These are phyloP conservation scores for Tagetes patula DNA, from an alignment of 129 eudicot genomes.

Conservation along the genomic window DNA sequence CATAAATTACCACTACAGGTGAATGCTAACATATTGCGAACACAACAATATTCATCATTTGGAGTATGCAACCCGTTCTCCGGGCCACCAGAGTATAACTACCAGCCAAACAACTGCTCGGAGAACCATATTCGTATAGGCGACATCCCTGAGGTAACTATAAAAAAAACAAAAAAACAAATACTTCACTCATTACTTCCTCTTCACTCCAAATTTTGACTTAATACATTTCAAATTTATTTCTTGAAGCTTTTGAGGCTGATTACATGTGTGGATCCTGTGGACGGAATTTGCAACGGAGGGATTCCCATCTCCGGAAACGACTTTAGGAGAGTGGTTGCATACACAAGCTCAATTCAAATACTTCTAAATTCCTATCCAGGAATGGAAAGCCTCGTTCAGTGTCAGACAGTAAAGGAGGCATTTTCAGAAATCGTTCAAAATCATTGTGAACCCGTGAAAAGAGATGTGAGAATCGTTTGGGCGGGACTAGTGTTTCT, in stretches of 20 bases:
- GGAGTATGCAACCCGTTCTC: slow-evolving; percentile 95
- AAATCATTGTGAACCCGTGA: slow-evolving; percentile 70
- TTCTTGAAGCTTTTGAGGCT: slow-evolving; percentile 45
- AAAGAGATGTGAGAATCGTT: slow-evolving; percentile 48
- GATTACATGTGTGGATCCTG: slow-evolving; percentile 59
- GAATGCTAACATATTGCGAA: slow-evolving; percentile 51
- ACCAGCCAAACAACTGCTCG: slow-evolving; percentile 68
- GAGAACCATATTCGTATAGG: slow-evolving; percentile 59
- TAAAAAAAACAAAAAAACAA: background rate
- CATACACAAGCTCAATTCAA: slow-evolving; percentile 66
- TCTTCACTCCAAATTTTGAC: background rate
- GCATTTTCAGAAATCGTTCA: slow-evolving; percentile 60
- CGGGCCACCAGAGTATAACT: slow-evolving; percentile 64
- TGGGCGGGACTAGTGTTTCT: slow-evolving; percentile 60
- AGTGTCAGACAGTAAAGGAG: slow-evolving; percentile 65
- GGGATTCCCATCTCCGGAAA: slow-evolving; percentile 55
- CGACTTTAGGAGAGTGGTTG: slow-evolving; percentile 43
- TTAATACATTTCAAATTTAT: slow-evolving; percentile 11
- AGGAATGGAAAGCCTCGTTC: slow-evolving; percentile 63
- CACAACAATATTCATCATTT: slow-evolving; percentile 44
- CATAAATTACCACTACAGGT: slow-evolving; percentile 43
- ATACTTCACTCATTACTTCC: background rate
- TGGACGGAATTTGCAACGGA: slow-evolving; percentile 49
- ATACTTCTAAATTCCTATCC: slow-evolving; percentile 63
- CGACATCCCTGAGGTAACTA: slow-evolving; percentile 73